phyloP scores from a whole-genome alignment of 225 moss, liverwort and hornwort genomes.

The Sphagnum tenellum region DNA sequence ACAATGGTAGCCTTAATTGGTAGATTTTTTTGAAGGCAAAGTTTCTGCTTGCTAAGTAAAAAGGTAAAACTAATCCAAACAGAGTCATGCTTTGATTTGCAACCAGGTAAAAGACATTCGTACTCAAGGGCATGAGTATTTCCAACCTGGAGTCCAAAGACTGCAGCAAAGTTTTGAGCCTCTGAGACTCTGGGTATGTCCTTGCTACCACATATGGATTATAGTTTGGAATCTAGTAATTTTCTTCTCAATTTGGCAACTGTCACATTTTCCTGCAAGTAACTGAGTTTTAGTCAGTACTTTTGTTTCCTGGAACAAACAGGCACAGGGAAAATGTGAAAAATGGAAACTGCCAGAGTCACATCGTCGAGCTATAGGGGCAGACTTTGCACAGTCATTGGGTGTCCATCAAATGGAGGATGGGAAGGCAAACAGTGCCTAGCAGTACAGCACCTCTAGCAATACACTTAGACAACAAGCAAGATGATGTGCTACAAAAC shows the following conservation, averaged over 20 bases:
- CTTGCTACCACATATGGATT: no score
- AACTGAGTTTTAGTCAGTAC: no score
- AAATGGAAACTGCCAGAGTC: slow-evolving; percentile 26
- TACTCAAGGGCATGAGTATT: slow-evolving; percentile 10
- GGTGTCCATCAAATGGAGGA: slow-evolving; percentile 21
- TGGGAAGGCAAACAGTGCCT: slow-evolving; percentile 3
- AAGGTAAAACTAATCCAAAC: no score
- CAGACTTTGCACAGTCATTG: slow-evolving; percentile 16
- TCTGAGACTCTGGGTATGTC: slow-evolving; percentile 24
- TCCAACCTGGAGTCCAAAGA: slow-evolving; percentile 9
- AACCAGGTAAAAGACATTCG: slow-evolving; percentile 21
- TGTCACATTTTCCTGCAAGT: neutral
- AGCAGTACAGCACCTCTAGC: no score
- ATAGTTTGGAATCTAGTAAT: no score
- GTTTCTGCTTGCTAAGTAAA: no score
- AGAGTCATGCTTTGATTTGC: neutral
- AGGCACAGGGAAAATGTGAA: slow-evolving; percentile 15
- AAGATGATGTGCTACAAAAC: no score
- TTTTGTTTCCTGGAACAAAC: neutral
- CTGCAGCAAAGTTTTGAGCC: slow-evolving; percentile 22
- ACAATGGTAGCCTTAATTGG: neutral
- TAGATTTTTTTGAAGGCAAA: no score
- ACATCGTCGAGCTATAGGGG: slow-evolving; percentile 19
- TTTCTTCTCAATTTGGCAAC: no score
- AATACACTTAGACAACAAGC: no score